Evolutionary conservation across 1,284 basidiomycete genomes (phyloP), one percentile per base, ranked within the genome.

Genomic region (Exobasidium rhododendri): DNA sequence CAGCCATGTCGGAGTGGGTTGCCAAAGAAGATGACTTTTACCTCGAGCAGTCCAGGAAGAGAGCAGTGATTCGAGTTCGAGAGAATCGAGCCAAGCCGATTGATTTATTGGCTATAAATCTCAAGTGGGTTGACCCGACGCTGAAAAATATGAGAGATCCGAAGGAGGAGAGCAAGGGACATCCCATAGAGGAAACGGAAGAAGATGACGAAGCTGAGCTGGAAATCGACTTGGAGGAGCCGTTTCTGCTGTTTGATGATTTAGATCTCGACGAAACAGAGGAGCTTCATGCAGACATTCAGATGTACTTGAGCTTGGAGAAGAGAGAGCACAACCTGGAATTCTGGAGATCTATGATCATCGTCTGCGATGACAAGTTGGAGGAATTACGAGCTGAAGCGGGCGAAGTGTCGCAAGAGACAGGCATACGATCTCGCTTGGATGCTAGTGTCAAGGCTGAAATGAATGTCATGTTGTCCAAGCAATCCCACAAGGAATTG

Each of bases 331-430:
- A 87, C 44, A 94, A 94, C 77, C 86, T 94, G 61, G 94, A 97
- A 70, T 98, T 97, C 80, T 99, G 96, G 96, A 91, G 92, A 64
- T 90, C 94, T 70, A 94, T 98, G 91, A 89, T 94, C 85, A 89
- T 96, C 7, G 88, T 99, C 1, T 97, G 93, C 81, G 90, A 94
- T 77, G 90, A 97, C 80, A 87, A 89, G 51, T 81, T 97, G n/a
- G 91, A 93, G 52, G 85, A 86, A 58, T 85, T 94, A 58, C 87
- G 88, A n/a, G 90, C 93, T 14, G 90, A 92, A 80, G 81, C 85
- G 17, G 88, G 93, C 86, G 17, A 83, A 85, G 1, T 83, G 92
- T 43, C 83, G 93, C 28, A 84, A 86, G 30, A 89, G 88, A 11
- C 24, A 11, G 30, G 26, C 35, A 26, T 24, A 35, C 56, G 57